phyloP scores from a whole-genome alignment of 2,329 filamentous ascomycete species.

The Aureobasidium sp. region DNA sequence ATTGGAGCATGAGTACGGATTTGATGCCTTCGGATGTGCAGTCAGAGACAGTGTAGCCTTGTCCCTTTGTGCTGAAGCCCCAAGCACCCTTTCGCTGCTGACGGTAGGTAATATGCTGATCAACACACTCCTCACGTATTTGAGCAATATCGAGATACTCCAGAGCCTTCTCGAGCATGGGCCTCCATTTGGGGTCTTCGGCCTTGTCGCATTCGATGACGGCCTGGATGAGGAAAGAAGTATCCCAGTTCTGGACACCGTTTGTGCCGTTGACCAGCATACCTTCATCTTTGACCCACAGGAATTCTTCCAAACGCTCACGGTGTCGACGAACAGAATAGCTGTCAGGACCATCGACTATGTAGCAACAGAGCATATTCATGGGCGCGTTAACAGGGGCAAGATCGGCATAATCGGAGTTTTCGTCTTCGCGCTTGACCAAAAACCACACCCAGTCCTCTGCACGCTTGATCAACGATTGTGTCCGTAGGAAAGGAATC shows the following conservation, averaged over 20 bases:
- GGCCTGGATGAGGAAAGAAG: conserved; percentile 78
- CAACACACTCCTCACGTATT: conserved; percentile 70
- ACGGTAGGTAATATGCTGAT: conserved; percentile 76
- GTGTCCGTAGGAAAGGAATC: conserved; percentile 65
- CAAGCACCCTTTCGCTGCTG: conserved; percentile 88
- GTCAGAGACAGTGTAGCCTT: conserved; percentile 93
- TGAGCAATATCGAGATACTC: conserved; percentile 86
- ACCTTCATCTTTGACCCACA: conserved; percentile 88
- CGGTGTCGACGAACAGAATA: conserved; percentile 65
- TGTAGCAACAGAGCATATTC: conserved; percentile 81
- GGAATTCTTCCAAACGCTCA: conserved; percentile 72
- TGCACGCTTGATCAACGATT: conserved; percentile 58
- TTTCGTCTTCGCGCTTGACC: conserved; percentile 84
- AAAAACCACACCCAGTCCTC: conserved; percentile 77
- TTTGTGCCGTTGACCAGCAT: conserved; percentile 96
- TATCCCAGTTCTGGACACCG: conserved; percentile 97
- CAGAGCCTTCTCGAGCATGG: conserved; percentile 76
- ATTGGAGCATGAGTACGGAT: conserved; percentile 75
- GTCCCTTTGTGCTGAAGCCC: conserved; percentile 87
- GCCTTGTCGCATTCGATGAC: conserved; percentile 71
- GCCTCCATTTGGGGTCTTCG: conserved; percentile 65
- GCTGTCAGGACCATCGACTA: conserved; percentile 70
- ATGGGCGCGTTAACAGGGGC: conserved; percentile 86
- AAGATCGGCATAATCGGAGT: conserved; percentile 78
- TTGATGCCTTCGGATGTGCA: conserved; percentile 90